Evolutionary conservation across 106 monocot genomes (phyloP).

Genomic region (Xerophyta viscosa): DNA sequence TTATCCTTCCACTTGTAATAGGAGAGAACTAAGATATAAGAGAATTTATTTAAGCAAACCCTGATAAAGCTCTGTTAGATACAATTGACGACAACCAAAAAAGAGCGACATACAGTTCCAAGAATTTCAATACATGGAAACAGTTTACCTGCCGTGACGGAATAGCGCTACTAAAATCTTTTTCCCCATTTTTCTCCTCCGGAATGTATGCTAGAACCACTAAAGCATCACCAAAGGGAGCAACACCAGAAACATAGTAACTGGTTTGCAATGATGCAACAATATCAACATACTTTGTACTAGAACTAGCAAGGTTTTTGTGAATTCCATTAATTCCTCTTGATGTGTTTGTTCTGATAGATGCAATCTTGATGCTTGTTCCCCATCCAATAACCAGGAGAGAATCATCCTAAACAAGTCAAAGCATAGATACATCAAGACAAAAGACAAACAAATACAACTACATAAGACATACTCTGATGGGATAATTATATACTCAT

Average conservation of each 20-base stretch:
- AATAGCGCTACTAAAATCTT: constrained; percentile 40
- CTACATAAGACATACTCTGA: too few relatives aligned
- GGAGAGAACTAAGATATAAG: too few relatives aligned
- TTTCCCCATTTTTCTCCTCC: constrained; percentile 63
- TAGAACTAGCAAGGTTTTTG: constrained; percentile 32
- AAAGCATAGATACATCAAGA: not conserved
- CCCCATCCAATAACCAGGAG: constrained; percentile 99
- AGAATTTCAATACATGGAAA: not conserved
- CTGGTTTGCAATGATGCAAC: constrained; percentile 91
- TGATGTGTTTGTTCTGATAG: constrained; percentile 47
- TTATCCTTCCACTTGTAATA: too few relatives aligned
- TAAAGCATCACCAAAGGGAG: constrained; percentile 90
- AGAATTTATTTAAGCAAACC: too few relatives aligned
- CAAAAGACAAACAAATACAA: constrained; percentile 2
- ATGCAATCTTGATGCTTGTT: constrained; percentile 81
- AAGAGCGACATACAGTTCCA: not conserved
- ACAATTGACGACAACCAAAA: too few relatives aligned
- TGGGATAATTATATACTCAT: too few relatives aligned
- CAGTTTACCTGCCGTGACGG: constrained; percentile 70
- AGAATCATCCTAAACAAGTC: constrained; percentile 64
- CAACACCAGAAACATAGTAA: constrained; percentile 90
- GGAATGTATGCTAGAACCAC: constrained; percentile 91
- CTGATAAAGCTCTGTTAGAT: too few relatives aligned
- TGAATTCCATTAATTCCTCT: constrained; percentile 50
- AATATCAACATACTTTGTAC: constrained; percentile 82